Evolutionary conservation across 306 rosid species (phyloP), one percentile per base, ranked within the genome.

Genomic region (Ormosia semicastrata): DNA sequence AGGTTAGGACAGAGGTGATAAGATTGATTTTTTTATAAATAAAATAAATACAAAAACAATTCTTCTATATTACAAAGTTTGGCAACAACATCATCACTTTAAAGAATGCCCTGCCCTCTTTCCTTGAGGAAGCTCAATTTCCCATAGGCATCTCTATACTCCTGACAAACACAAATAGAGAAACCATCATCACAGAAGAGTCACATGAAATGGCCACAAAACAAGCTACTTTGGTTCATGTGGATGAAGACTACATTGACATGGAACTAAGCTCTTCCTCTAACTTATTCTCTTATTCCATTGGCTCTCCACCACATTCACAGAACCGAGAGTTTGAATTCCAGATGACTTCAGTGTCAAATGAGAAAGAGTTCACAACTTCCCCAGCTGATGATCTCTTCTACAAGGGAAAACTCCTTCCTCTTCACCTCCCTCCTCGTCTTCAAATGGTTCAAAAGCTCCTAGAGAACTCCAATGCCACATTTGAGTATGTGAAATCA

Each of bases 381-480:
- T 92, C 90, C 1, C 94, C 98, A 32, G 99, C 99, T 13, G 98
- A 96, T 80, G 97, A 92, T 53, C 98, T 96, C 66, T 96, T 96
- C 91, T 96, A 96, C 88, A 91, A 91, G n/a, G 99, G 99, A 4
- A 96, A 92, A 71, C 95, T 96, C 46, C 98, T 96, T 9, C 99
- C 99, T 65, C 98, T 93, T 84, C 97, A 93, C 43, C 96, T 86
- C 76, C 99, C 98, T 54, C 99, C 97, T 81, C 98, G 99, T 74
- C 70, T 90, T 14, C 88, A 95, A 84, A 95, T 93, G 99, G 94
- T 95, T 71, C 89, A 89, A 44, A 93, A 85, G 0, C 89, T 95
- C 62, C 63, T 91, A 12, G 79, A 89, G 8, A 89, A 64, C 80
- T 40, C 92, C 37, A 83, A 71, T 69, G 71, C 85, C 37, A 57